A percentile compares a stretch with the other conserved stretches of the same genome.
These are phyloP conservation scores for Millerozyma acaciae DNA, from an alignment of 805 yeast genomes.

Conservation along the genomic window DNA sequence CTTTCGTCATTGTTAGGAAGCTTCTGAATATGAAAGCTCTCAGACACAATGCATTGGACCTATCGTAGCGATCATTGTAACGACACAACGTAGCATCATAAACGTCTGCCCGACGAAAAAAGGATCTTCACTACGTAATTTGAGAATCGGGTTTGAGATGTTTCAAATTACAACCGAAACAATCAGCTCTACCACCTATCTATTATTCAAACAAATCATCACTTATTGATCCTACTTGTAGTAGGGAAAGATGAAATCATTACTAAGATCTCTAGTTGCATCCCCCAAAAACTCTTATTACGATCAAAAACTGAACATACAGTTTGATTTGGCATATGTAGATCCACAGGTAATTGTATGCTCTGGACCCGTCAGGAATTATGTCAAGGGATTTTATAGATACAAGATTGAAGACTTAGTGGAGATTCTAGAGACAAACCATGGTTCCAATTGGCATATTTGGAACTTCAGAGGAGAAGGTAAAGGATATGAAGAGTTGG, in stretches of 20 bases:
- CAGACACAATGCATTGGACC: no score
- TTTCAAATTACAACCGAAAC: no score
- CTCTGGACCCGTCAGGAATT: conserved; percentile 63
- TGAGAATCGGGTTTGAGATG: no score
- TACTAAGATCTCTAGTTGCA: conserved; percentile 13
- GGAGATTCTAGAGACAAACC: conserved; percentile 41
- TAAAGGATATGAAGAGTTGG: conserved; percentile 36
- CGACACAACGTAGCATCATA: no score
- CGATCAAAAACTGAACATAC: conserved; percentile 16
- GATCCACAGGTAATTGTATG: conserved; percentile 64
- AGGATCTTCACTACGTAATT: no score
- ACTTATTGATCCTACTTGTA: no score
- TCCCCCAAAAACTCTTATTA: conserved; percentile 9
- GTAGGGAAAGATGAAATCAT: conserved; percentile 11
- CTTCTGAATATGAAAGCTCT: no score
- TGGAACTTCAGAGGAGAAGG: conserved; percentile 68
- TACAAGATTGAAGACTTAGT: conserved; percentile 51
- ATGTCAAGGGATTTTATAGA: conserved; percentile 44
- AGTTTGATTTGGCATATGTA: conserved; percentile 65
- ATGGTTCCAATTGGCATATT: conserved; percentile 62
- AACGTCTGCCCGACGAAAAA: no score
- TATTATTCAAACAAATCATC: no score
- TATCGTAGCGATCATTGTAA: no score
- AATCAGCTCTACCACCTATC: no score
- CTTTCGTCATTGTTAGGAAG: no score